These are phyloP conservation scores for Scolecobasidium constrictum DNA, from an alignment of 2,329 filamentous ascomycete species.

Conservation along the genomic window DNA sequence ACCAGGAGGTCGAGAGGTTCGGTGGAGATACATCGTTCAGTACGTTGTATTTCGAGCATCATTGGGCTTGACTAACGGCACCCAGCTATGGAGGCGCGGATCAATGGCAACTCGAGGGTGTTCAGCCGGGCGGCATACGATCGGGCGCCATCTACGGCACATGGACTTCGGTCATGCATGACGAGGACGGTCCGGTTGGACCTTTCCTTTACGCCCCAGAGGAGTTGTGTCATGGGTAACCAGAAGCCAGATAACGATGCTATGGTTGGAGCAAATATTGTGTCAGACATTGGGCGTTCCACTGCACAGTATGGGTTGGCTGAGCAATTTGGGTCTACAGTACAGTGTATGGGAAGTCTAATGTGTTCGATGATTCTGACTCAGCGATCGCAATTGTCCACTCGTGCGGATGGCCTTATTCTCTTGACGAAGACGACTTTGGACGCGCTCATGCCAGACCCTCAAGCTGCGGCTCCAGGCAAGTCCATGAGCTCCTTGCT, in stretches of 20 bases:
- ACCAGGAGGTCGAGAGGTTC: constrained; percentile 14
- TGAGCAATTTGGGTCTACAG: too few species aligned
- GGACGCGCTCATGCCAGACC: too few species aligned
- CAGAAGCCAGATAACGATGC: too few species aligned
- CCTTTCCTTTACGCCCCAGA: constrained; percentile 7
- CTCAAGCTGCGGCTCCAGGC: background rate
- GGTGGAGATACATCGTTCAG: constrained; percentile 18
- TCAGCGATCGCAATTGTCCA: too few species aligned
- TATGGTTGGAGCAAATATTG: too few species aligned
- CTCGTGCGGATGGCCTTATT: too few species aligned
- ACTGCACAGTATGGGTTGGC: too few species aligned
- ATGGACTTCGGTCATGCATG: constrained; percentile 14
- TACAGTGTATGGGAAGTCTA: too few species aligned
- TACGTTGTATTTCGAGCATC: background rate
- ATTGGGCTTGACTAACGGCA: background rate
- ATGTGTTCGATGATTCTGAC: too few species aligned
- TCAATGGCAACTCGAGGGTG: constrained; percentile 19
- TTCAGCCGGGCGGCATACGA: constrained; percentile 17
- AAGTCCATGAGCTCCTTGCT: background rate
- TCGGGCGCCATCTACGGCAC: constrained; percentile 18
- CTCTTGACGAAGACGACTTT: too few species aligned
- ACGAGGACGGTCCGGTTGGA: constrained; percentile 9
- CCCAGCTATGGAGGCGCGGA: constrained; percentile 15
- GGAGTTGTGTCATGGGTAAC: too few species aligned
- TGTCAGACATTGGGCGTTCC: too few species aligned